Percentiles rank a stretch among this genome's conserved stretches.
phyloP scores from a whole-genome alignment of 805 yeast species.

The Pichia paraexigua region DNA sequence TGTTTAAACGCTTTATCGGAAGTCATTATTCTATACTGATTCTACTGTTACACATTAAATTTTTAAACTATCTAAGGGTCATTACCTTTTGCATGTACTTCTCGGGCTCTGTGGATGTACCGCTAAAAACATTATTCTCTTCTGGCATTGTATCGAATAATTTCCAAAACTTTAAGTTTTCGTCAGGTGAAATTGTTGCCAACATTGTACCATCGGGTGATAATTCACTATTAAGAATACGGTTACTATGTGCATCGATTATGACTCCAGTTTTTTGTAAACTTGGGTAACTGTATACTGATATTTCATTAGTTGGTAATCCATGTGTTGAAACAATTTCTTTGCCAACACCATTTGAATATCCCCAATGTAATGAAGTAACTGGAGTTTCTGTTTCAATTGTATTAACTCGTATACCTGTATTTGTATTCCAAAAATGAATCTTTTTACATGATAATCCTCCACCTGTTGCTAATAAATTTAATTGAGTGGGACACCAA shows the following conservation, averaged over 20 bases:
- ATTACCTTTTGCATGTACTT: constrained; percentile 43
- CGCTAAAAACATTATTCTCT: constrained; percentile 17
- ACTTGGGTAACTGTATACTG: constrained; percentile 80
- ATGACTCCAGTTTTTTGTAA: constrained; percentile 85
- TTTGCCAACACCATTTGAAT: constrained; percentile 56
- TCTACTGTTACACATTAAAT: neutral
- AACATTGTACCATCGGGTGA: constrained; percentile 87
- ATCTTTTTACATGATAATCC: constrained; percentile 85
- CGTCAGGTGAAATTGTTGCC: constrained; percentile 96
- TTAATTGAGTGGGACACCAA: constrained; percentile 86
- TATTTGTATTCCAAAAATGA: constrained; percentile 91
- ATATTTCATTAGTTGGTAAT: constrained; percentile 76
- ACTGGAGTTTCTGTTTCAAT: constrained; percentile 93
- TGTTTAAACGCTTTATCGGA: neutral
- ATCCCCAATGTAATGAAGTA: constrained; percentile 90
- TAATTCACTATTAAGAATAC: constrained; percentile 74
- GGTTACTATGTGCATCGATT: constrained; percentile 76
- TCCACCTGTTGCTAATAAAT: constrained; percentile 92
- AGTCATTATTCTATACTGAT: neutral
- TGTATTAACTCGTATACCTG: constrained; percentile 79
- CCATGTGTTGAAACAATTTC: constrained; percentile 95
- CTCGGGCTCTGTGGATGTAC: constrained; percentile 27
- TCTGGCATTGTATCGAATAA: constrained; percentile 50
- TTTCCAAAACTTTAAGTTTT: constrained; percentile 90
- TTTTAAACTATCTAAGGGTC: constrained; percentile 39